Base-by-base conservation (phyloP, 768 basidiomycete species). In the Pleurotus pulmonarius region DNA sequence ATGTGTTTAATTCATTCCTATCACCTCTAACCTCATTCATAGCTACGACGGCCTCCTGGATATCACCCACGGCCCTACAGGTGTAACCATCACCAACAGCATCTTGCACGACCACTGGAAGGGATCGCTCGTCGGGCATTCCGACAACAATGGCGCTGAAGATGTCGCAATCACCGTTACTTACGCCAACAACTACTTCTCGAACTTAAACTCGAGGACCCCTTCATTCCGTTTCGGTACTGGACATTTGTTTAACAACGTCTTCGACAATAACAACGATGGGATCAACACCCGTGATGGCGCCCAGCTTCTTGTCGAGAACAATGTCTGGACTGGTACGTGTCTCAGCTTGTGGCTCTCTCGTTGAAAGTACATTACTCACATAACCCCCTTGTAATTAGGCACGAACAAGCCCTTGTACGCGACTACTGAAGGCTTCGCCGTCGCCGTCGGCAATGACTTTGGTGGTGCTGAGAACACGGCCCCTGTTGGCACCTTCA, bases 101-200 rank as follows among this genome's bases (percentile, higher is more conserved):
- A 72, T 72, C 66, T 65, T 78, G 56, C 69, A 75, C 61, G 66
- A 68, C 58, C 79, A 80, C 70, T 79, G 73, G 73, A 79, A 80
- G 60, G 73, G 61, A 20, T 73, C 71, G 12, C 73, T 80, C 44
- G 65, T 77, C 49, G 75, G 75, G 4, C 75, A 77, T 67, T 74
- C 73, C 24, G 75, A 77, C 63, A 72, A 58, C 66, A 75, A 77
- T 55, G 70, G 71, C 18, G 65, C 69, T 26, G 69, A 75, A 58
- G 66, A 66, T 46, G 58, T 56, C 16, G 56, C 62, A 7, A 66
- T 66, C 29, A 63, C 64, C 41, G 67, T 69, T 24, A 69, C 65
- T 12, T 5, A 60, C 68, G 49, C 34, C 18, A 52, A 52, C 46
- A 48, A 48, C 22, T 25, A 52, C n/a, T 41, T 52, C 37, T 52